Base-by-base conservation (phyloP, 305 asterid species). In the Fraxinus nigra region DNA sequence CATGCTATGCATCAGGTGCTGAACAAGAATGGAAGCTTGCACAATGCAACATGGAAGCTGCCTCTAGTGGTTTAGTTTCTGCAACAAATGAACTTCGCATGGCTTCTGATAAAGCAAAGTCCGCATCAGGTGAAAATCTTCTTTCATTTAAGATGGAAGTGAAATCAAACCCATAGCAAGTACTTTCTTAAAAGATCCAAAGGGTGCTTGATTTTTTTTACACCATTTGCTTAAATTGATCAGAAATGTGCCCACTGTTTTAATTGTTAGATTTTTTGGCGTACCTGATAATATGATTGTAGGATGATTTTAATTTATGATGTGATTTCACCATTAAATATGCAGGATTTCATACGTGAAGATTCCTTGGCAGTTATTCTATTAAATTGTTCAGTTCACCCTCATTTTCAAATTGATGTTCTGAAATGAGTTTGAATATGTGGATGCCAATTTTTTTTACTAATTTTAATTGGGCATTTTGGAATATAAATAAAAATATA, bases 1-100 rank as follows among this genome's bases (percentile, higher is more conserved):
- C 69, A 69, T 84, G 20, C 76, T 84, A 83, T 81, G 76, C 80
- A 83, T 87, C 94, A 97, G 99, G 97, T 85, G 92, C 96, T 86
- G 99, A 97, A 90, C 95, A 92, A 87, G 98, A 97, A 80, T 95
- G 97, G 98, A 91, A 89, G 85, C 92, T 88, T 86, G 98, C 97
- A 59, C 96, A 92, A 85, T 89, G 86, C 91, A 95, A 91, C 82
- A 85, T 95, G 98, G 98, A 95, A 90, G 97, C 95, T 85, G 98
- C 98, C 81, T 97, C 99, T 26, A 89, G 87, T 88, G 89, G 91
- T 85, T 90, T 95, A 88, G 87, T 87, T 85, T 89, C 98, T 88
- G 97, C 94, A 80, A 85, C 97, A 83, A 92, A 90, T 84, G 98
- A 97, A 84, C 98, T 95, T 86, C 85, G 87, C 80, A 61, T 90